These are phyloP conservation scores for Anthoceros angustus DNA, from an alignment of 225 moss, liverwort and hornwort species.

Conservation along the genomic window DNA sequence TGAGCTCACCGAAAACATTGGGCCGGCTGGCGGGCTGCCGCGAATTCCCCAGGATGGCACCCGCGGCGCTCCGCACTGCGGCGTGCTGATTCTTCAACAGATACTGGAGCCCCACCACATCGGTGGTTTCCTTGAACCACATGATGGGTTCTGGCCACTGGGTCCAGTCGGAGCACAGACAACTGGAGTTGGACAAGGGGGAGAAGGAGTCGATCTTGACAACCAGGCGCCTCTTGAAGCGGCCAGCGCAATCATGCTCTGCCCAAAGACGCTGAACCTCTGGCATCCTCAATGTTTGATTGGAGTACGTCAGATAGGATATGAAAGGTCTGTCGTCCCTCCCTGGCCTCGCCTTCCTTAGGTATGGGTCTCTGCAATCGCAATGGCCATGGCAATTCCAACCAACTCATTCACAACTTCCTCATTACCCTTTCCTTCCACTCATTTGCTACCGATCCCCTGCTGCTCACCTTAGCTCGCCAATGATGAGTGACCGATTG, in stretches of 20 bases:
- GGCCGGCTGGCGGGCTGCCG: conserved; percentile 42
- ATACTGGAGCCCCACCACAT: conserved; percentile 41
- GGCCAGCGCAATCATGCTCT: conserved; percentile 24
- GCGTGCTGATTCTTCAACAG: conserved; percentile 46
- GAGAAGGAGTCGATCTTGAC: conserved; percentile 27
- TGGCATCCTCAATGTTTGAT: conserved; percentile 40
- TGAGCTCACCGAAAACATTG: conserved; percentile 64
- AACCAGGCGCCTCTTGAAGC: conserved; percentile 33
- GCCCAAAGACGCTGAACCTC: conserved; percentile 62
- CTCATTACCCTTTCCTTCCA: not conserved
- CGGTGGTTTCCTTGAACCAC: conserved; percentile 38
- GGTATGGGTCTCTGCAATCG: conserved; percentile 15
- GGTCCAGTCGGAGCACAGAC: conserved; percentile 65
- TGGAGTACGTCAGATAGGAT: conserved; percentile 41
- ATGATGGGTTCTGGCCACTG: conserved; percentile 31
- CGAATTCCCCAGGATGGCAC: conserved; percentile 42
- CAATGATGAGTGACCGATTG: conserved; percentile 70
- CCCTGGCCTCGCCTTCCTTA: conserved; percentile 5
- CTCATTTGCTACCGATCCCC: too few species aligned
- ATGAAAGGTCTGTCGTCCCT: conserved; percentile 28
- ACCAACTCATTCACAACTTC: not conserved
- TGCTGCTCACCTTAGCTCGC: conserved; percentile 12
- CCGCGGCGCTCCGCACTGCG: conserved; percentile 38
- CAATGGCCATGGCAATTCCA: conserved; percentile 37
- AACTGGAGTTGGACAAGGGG: conserved; percentile 19